phyloP scores from a whole-genome alignment of 805 yeast genomes.

The Grigorovia yakushimaensis region DNA sequence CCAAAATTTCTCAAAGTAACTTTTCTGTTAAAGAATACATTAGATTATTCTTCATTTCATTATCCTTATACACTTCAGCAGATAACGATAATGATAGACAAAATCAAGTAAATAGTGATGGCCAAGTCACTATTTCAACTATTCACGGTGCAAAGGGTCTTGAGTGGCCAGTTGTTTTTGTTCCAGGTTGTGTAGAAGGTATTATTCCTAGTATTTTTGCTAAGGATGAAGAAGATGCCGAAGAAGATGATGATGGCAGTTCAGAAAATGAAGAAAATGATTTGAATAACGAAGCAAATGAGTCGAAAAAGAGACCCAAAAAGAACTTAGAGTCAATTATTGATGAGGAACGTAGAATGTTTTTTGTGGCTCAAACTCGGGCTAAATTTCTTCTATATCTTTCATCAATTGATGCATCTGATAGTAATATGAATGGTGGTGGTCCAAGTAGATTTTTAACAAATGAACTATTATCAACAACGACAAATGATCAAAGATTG shows the following conservation, averaged over 20 bases:
- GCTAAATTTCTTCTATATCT: conserved; percentile 53
- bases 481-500: conserved; percentile 21
- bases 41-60: conserved; percentile 29
- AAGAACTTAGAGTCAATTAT: conserved; percentile 17
- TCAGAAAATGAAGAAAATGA: conserved; percentile 3
- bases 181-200: conserved; percentile 63
- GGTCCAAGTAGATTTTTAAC: conserved; percentile 27
- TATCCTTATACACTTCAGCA: conserved; percentile 26
- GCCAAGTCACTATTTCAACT: conserved; percentile 55
- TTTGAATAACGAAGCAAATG: neutral
- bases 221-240: conserved; percentile 14
- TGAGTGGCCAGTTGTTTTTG: conserved; percentile 90
- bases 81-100: conserved; percentile 10
- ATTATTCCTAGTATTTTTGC: conserved; percentile 48
- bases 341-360: conserved; percentile 74
- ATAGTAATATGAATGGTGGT: conserved; percentile 13
- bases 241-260: conserved; percentile 9
- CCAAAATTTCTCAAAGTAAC: neutral
- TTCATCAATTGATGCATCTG: conserved; percentile 21
- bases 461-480: conserved; percentile 17
- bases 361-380: conserved; percentile 84
- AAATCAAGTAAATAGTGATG: conserved; percentile 18
- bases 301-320: neutral
- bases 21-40: conserved; percentile 10
- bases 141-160: conserved; percentile 90